Conservation (phyloP, 768 basidiomycete species). For the Rhizopogon vinicolor region DNA sequence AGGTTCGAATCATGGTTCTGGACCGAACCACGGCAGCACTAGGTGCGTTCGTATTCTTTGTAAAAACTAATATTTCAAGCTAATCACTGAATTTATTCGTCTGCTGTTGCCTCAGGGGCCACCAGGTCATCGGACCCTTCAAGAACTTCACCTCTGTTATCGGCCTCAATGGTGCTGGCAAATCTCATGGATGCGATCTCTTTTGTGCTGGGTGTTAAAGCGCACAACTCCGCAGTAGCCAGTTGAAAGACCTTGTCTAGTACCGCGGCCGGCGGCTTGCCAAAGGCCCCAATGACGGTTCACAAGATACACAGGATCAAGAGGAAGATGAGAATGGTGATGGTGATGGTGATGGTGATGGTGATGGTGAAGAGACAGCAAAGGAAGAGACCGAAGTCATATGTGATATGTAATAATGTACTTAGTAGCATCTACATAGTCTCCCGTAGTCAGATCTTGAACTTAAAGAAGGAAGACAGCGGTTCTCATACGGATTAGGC, state of each 20-base stretch:
- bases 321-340: constrained; percentile 51
- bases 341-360: too few species aligned
- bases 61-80: background rate
- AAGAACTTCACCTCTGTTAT: constrained; percentile 93
- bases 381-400: too few species aligned
- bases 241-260: constrained; percentile 94
- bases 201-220: constrained; percentile 97
- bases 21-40: too few species aligned
- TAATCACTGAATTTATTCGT: constrained; percentile 2
- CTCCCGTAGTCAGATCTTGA: too few species aligned
- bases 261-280: constrained; percentile 81
- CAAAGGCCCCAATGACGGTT: constrained; percentile 38
- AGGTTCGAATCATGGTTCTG: too few species aligned
- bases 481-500: too few species aligned
- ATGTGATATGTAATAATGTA: too few species aligned
- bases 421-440: too few species aligned
- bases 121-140: constrained; percentile 88
- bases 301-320: constrained; percentile 37
- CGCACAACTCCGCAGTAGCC: constrained; percentile 86
- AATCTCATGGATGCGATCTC: constrained; percentile 99
- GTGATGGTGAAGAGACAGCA: constrained; percentile 77
- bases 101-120: constrained; percentile 41
- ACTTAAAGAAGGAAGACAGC: too few species aligned
- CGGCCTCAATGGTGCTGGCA: constrained; percentile 97
- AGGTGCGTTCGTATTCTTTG: constrained; percentile 24